Percentiles rank a stretch among this genome's conserved stretches.
phyloP scores from a whole-genome alignment of 768 basidiomycete genomes.

The Lyophyllum atratum region DNA sequence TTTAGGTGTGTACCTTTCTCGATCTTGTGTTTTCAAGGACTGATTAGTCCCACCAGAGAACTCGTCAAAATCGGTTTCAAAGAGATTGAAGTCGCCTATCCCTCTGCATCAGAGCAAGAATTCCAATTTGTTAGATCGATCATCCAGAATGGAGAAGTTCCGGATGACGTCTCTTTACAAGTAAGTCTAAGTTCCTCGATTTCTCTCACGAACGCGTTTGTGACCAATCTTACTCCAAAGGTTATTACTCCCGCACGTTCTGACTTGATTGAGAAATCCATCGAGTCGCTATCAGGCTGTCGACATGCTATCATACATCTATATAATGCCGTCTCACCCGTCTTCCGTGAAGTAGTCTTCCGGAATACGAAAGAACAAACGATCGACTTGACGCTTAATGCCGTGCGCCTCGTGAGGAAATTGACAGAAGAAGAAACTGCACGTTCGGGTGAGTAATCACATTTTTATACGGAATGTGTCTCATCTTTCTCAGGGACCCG shows the following conservation, averaged over 20 bases:
- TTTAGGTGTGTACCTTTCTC: constrained; percentile 35
- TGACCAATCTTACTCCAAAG: constrained; percentile 34
- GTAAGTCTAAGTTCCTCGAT: constrained; percentile 35
- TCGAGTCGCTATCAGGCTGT: constrained; percentile 72
- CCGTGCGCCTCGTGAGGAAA: constrained; percentile 70
- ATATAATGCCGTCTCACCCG: constrained; percentile 80
- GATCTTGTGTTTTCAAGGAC: constrained; percentile 40
- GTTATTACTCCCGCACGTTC: constrained; percentile 80
- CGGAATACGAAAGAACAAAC: constrained; percentile 76
- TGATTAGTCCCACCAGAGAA: constrained; percentile 60
- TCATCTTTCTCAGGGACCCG: constrained; percentile 38
- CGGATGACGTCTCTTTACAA: constrained; percentile 81
- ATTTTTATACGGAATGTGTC: background rate
- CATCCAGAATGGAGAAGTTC: constrained; percentile 63
- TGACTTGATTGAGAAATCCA: constrained; percentile 74
- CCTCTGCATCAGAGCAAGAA: constrained; percentile 81
- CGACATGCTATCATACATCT: constrained; percentile 84
- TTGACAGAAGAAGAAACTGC: constrained; percentile 67
- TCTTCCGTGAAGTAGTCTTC: constrained; percentile 82
- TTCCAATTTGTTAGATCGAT: constrained; percentile 75
- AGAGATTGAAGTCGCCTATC: constrained; percentile 86
- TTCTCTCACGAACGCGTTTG: background rate
- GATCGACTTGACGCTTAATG: constrained; percentile 65
- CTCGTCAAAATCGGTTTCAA: constrained; percentile 80
- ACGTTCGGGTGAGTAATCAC: constrained; percentile 46